Base-by-base conservation (phyloP, 257 asterid genomes). In the Voacanga thouarsii region DNA sequence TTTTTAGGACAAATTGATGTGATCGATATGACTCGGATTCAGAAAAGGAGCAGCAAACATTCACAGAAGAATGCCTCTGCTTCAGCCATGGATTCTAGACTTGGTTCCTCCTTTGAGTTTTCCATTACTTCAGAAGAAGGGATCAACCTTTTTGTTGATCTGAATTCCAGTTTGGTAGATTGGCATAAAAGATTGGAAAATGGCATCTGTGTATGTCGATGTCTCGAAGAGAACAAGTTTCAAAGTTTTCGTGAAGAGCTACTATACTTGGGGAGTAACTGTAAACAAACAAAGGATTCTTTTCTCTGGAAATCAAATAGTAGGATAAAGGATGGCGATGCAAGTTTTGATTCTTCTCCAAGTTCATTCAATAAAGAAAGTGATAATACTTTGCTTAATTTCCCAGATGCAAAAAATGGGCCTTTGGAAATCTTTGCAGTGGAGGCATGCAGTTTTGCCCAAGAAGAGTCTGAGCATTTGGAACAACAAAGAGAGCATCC, bases 211-310 rank as follows among this genome's bases (percentile, higher is more conserved):
- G 28, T 45, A 45, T 84, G 80, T 77, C 74, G 51, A 41, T 55
- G 72, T 78, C 64, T 74, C 68, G 70, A 71, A 68, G 74, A 60
- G 56, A 55, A 75, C 37, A 84, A 78, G 45, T 68, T 65, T 78
- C 84, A 43, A 28, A 84, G 84, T 72, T 84, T 84, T 53, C 67
- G 81, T 75, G 82, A 84, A 51, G 84, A 83, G 83, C 79, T 83
- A 65, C 79, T 76, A 30, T 55, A 71, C 78, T 75, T 83, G 80
- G 73, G 80, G 57, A 51, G 72, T 63, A 76, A 72, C 41, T 41
- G 12, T 64, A 73, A 71, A 55, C 76, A 63, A 63, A 18, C 61
- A 57, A 45, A 59, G 26, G 61, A 74, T 70, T 83, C 80, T 59
- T 60, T 80, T 70, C 51, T 50, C 64, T 24, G 60, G 51, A 78